phyloP scores from a whole-genome alignment of 441 rosid species.

The Populus hybrid region DNA sequence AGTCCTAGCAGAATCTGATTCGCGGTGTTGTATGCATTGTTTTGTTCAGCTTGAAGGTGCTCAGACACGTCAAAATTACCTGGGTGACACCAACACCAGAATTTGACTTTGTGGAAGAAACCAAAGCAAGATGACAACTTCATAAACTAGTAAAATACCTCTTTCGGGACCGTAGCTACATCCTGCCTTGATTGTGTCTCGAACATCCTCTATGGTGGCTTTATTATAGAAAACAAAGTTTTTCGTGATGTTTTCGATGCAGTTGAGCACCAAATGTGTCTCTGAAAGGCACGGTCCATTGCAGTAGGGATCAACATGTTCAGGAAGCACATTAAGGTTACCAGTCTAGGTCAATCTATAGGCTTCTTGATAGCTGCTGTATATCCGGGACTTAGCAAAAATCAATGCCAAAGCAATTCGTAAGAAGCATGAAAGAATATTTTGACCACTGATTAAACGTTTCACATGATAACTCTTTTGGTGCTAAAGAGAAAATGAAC shows the following conservation, averaged over 20 bases:
- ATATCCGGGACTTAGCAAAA: slow-evolving; percentile 39
- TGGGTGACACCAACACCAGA: slow-evolving; percentile 16
- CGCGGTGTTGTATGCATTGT: slow-evolving; percentile 28
- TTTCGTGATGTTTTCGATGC: slow-evolving; percentile 52
- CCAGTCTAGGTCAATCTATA: slow-evolving; percentile 66
- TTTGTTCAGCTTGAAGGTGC: slow-evolving; percentile 51
- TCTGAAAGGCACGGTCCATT: slow-evolving; percentile 71
- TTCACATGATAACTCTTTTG: neutral
- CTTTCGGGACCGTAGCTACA: slow-evolving; percentile 74
- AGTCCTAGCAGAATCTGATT: slow-evolving; percentile 28
- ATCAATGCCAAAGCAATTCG: neutral
- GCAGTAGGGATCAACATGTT: slow-evolving; percentile 49
- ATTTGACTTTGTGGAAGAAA: neutral
- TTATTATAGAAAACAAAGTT: slow-evolving; percentile 62
- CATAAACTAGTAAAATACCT: slow-evolving; percentile 43
- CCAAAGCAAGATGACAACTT: neutral
- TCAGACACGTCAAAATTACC: slow-evolving; percentile 65
- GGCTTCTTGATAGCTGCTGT: slow-evolving; percentile 61
- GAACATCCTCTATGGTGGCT: slow-evolving; percentile 56
- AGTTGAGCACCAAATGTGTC: slow-evolving; percentile 65
- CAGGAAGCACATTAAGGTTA: slow-evolving; percentile 48
- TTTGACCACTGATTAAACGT: neutral
- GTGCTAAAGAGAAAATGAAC: neutral
- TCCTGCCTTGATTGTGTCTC: slow-evolving; percentile 60
- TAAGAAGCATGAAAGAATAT: neutral